phyloP scores from a whole-genome alignment of 345 rosid species.

The Aquilaria sinensis region DNA sequence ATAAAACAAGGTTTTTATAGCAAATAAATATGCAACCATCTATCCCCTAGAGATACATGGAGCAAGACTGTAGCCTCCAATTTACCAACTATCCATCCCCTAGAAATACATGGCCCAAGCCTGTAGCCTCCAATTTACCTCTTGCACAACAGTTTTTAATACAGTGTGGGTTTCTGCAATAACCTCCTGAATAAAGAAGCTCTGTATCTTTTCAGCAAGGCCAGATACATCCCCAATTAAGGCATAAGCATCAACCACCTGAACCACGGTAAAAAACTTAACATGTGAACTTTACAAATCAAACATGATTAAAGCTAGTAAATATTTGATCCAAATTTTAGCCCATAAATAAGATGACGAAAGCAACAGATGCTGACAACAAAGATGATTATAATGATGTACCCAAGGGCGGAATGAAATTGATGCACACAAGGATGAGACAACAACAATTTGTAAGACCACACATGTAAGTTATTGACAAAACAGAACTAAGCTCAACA shows the following conservation, averaged over 20 bases:
- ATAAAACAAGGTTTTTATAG: background rate
- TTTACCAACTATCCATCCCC: background rate
- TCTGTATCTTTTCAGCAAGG: constrained; percentile 96
- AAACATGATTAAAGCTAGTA: background rate
- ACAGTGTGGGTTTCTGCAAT: constrained; percentile 83
- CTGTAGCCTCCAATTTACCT: constrained; percentile 43
- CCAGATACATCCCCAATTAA: constrained; percentile 96
- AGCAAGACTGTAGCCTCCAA: background rate
- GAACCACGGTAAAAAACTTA: constrained; percentile 18
- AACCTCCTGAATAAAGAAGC: constrained; percentile 98
- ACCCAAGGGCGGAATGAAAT: no score
- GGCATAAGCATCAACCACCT: constrained; percentile 99
- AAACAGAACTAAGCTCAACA: no score
- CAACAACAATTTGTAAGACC: no score
- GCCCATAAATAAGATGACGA: no score
- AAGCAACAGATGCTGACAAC: no score
- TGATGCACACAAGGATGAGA: no score
- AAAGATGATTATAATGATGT: no score
- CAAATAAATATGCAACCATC: background rate
- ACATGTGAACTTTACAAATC: constrained; percentile 12
- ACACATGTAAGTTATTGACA: no score
- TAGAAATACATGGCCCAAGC: background rate
- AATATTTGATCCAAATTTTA: no score
- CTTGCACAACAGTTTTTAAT: constrained; percentile 65
- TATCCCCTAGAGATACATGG: no score